These are phyloP conservation scores for Pythium volutum DNA, from an alignment of 352 stramenopile genomes.

Conservation along the genomic window DNA sequence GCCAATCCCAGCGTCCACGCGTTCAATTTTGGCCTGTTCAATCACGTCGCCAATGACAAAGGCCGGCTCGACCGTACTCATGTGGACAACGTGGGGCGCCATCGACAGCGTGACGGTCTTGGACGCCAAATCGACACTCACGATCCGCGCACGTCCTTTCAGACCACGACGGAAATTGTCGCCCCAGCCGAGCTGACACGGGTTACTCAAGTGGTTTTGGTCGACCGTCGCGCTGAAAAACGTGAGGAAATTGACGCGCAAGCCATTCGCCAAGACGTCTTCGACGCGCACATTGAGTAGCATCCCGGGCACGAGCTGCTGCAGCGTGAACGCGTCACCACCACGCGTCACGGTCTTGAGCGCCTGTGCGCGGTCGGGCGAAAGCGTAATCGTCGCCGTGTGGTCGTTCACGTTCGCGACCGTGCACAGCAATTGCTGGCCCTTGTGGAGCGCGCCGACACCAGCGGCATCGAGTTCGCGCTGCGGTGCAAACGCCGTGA, in stretches of 20 bases:
- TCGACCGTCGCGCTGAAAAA: slow-evolving; percentile 88
- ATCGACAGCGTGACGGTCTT: slow-evolving; percentile 85
- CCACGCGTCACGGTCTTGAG: slow-evolving; percentile 81
- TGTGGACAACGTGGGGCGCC: slow-evolving; percentile 84
- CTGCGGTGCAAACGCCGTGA: slow-evolving; percentile 71
- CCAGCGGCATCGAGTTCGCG: slow-evolving; percentile 56
- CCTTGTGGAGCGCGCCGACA: slow-evolving; percentile 30
- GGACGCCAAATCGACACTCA: slow-evolving; percentile 66
- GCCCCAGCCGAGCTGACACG: slow-evolving; percentile 71
- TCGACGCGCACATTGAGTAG: slow-evolving; percentile 92
- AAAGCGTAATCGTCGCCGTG: slow-evolving; percentile 74
- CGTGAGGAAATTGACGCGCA: slow-evolving; percentile 86
- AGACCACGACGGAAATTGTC: slow-evolving; percentile 75
- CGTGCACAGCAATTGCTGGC: slow-evolving; percentile 67
- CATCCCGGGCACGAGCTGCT: slow-evolving; percentile 90
- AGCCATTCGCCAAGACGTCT: slow-evolving; percentile 80
- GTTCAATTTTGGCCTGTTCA: slow-evolving; percentile 64
- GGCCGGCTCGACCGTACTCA: slow-evolving; percentile 51
- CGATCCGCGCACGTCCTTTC: slow-evolving; percentile 83
- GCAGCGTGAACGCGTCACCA: slow-evolving; percentile 82
- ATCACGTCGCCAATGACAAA: slow-evolving; percentile 75
- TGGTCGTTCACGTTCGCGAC: slow-evolving; percentile 74
- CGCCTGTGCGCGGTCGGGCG: slow-evolving; percentile 51
- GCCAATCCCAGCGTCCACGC: slow-evolving; percentile 81
- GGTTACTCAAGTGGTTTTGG: slow-evolving; percentile 88